Conservation (phyloP, 2,329 filamentous ascomycete species). For the Ophiognomonia clavigignenti-juglandacearum region DNA sequence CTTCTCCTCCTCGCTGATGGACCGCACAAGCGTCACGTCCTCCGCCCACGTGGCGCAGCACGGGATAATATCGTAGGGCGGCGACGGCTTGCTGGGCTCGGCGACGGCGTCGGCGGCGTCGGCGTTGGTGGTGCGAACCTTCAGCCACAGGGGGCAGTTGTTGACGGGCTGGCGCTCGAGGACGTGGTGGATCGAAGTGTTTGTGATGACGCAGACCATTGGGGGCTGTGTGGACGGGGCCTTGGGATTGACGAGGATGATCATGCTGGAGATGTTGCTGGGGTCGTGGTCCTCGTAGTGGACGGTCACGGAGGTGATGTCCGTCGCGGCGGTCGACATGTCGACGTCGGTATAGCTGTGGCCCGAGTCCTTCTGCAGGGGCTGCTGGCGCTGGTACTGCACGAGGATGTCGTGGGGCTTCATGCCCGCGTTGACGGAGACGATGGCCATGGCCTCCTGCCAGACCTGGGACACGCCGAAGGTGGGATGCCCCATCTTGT, state of each 20-base stretch:
- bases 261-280: conserved; percentile 5
- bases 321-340: conserved; percentile 4
- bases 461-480: conserved; percentile 12
- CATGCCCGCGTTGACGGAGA: conserved; percentile 13
- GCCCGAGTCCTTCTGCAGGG: background rate
- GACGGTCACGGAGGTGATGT: conserved; percentile 8
- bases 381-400: conserved; percentile 5
- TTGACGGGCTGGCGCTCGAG: conserved; percentile 7
- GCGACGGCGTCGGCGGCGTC: background rate
- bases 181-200: conserved; percentile 14
- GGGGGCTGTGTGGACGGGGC: background rate
- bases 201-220: conserved; percentile 8
- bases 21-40: conserved; percentile 3
- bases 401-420: conserved; percentile 9
- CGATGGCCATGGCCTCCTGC: conserved; percentile 13
- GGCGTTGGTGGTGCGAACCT: background rate
- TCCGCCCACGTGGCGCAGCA: conserved; percentile 12
- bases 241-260: conserved; percentile 4
- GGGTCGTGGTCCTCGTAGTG: conserved; percentile 12
- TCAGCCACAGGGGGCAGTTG: conserved; percentile 15
- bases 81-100: background rate
- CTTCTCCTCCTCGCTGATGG: conserved; percentile 11
- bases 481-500: background rate
- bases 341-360: conserved; percentile 6
- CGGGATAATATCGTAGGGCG: conserved; percentile 8